A percentile compares a stretch with the other conserved stretches of the same genome.
Evolutionary conservation across 2,329 filamentous ascomycete species (phyloP).

Genomic region (Sporothrix globosa): DNA sequence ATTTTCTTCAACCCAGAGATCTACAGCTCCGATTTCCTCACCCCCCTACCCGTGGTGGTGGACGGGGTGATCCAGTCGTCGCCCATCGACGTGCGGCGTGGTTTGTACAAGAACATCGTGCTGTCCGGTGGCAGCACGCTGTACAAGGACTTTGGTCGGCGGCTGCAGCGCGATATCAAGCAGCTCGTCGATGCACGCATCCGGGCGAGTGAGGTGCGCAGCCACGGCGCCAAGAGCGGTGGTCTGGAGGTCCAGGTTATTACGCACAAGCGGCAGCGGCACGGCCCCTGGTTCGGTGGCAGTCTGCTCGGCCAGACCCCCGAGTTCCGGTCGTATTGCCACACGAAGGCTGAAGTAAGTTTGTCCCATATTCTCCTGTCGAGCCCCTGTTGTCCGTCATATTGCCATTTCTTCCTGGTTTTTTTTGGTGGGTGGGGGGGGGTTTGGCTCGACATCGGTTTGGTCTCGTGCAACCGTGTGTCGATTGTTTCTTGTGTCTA

Average conservation of each 20-base stretch:
- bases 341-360: slow-evolving; percentile 77
- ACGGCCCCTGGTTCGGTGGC: slow-evolving; percentile 98
- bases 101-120: slow-evolving; percentile 99
- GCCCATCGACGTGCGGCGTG: slow-evolving; percentile 94
- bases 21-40: slow-evolving; percentile 97
- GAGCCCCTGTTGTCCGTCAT: background rate
- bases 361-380: no score
- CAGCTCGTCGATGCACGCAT: slow-evolving; percentile 93
- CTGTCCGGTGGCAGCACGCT: slow-evolving; percentile 94
- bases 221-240: slow-evolving; percentile 88
- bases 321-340: slow-evolving; percentile 98
- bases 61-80: slow-evolving; percentile 97
- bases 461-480: no score
- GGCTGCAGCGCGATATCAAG: slow-evolving; percentile 95
- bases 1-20: slow-evolving; percentile 99
- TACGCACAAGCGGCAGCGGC: slow-evolving; percentile 93
- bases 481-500: background rate
- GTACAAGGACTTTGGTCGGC: slow-evolving; percentile 97
- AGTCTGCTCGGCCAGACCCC: slow-evolving; percentile 95
- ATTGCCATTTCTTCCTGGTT: no score
- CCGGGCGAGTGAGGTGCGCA: slow-evolving; percentile 85
- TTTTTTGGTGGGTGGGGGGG: no score
- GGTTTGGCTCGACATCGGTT: no score
- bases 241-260: slow-evolving; percentile 97
- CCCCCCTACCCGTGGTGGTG: slow-evolving; percentile 89